Evolutionary conservation across 1,284 basidiomycete species (phyloP).

Genomic region (Ustilago bromivora): DNA sequence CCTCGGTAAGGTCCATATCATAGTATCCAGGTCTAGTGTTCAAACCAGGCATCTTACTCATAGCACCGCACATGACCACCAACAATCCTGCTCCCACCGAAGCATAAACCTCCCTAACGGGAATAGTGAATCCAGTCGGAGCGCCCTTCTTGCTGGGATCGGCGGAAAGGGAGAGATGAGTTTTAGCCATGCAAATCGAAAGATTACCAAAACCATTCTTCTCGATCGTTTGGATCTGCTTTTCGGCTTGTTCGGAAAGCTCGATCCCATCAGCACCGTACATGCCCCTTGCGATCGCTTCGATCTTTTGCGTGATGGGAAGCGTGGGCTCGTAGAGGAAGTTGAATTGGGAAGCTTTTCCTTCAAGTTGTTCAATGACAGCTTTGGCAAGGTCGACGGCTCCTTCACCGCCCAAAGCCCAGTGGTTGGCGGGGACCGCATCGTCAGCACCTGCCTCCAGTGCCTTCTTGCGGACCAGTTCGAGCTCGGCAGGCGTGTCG

Average conservation of each 20-base stretch:
- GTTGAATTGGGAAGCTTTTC: constrained; percentile 59
- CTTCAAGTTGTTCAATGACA: constrained; percentile 62
- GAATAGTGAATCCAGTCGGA: constrained; percentile 80
- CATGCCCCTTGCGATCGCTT: constrained; percentile 66
- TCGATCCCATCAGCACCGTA: constrained; percentile 68
- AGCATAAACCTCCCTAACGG: constrained; percentile 87
- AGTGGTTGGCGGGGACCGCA: constrained; percentile 95
- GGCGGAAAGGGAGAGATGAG: constrained; percentile 72
- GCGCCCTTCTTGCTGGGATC: constrained; percentile 64
- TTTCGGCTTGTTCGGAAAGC: constrained; percentile 78
- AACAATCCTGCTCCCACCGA: constrained; percentile 96
- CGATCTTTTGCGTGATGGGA: constrained; percentile 65
- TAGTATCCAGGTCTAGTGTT: constrained; percentile 84
- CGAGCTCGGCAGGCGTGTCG: constrained; percentile 90
- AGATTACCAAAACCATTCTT: constrained; percentile 82
- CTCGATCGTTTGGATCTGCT: constrained; percentile 91
- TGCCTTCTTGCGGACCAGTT: constrained; percentile 83
- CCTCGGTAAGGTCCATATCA: constrained; percentile 66
- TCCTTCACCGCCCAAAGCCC: constrained; percentile 66
- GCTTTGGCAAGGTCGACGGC: constrained; percentile 65
- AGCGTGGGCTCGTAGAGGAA: constrained; percentile 66
- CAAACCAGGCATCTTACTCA: constrained; percentile 96
- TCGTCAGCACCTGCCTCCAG: constrained; percentile 90
- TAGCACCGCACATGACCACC: constrained; percentile 78
- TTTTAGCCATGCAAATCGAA: constrained; percentile 97